Conservation (phyloP, 441 rosid species). For the Euphorbia celastroides region DNA sequence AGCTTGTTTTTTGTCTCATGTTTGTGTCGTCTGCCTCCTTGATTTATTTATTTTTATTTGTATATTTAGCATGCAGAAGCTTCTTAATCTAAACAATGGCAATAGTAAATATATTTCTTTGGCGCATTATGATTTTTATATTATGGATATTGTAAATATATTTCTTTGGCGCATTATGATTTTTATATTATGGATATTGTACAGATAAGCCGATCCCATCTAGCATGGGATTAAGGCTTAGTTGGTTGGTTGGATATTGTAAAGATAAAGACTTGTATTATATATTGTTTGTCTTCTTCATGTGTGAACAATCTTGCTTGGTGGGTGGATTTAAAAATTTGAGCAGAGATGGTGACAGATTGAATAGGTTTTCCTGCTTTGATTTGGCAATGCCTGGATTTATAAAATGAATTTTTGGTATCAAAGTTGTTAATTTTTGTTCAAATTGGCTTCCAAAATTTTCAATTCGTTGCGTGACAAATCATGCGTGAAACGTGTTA, state of each 20-base stretch:
- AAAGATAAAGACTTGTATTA: neutral
- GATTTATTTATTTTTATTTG: conserved; percentile 13
- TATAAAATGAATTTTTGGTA: too few species aligned
- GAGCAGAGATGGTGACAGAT: conserved; percentile 3
- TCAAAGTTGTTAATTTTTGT: too few species aligned
- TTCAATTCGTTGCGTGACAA: too few species aligned
- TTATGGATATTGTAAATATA: neutral
- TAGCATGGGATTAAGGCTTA: too few species aligned
- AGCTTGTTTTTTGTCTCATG: conserved; percentile 23
- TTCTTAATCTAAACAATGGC: neutral
- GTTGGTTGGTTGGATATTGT: too few species aligned
- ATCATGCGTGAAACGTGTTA: too few species aligned
- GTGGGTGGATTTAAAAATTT: neutral
- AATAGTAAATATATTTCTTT: neutral
- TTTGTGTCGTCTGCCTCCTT: conserved; percentile 10
- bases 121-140: neutral
- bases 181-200: neutral
- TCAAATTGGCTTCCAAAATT: too few species aligned
- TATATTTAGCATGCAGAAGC: too few species aligned
- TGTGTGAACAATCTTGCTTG: neutral
- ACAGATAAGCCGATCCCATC: too few species aligned
- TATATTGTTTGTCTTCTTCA: conserved; percentile 15
- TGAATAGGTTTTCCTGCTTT: neutral
- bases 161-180: neutral
- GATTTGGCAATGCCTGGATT: conserved; percentile 1